A percentile compares a stretch with the other conserved stretches of the same genome.
These are phyloP conservation scores for Alternaria dauci DNA, from an alignment of 2,329 filamentous ascomycete species.

Conservation along the genomic window DNA sequence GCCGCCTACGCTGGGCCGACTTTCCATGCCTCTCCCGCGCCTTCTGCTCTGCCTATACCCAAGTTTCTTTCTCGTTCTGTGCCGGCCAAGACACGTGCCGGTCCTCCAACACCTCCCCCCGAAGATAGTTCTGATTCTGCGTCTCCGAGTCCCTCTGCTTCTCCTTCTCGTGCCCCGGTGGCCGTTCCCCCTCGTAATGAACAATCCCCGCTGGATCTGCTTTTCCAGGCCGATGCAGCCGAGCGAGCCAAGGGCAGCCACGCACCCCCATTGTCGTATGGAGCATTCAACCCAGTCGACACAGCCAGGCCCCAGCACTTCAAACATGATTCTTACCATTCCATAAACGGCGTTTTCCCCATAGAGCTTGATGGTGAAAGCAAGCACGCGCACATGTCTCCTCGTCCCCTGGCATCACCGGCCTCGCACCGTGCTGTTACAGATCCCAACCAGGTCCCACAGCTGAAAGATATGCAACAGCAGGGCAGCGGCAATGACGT, in stretches of 20 bases:
- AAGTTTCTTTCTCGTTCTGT: conserved; percentile 84
- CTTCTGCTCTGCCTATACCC: conserved; percentile 87
- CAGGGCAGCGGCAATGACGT: conserved; percentile 57
- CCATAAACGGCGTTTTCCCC: conserved; percentile 67
- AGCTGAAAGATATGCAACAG: conserved; percentile 28
- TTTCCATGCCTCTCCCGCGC: conserved; percentile 93
- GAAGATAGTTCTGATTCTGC: conserved; percentile 56
- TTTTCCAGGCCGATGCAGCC: conserved; percentile 87
- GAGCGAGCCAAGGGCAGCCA: conserved; percentile 72
- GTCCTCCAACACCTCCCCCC: conserved; percentile 60
- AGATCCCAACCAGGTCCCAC: conserved; percentile 42
- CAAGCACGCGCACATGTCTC: conserved; percentile 29
- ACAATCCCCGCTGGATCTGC: conserved; percentile 84
- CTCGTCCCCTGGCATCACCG: conserved; percentile 35
- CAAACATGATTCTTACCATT: conserved; percentile 56
- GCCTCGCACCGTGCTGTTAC: conserved; percentile 40
- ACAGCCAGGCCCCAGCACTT: conserved; percentile 43
- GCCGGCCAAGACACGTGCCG: conserved; percentile 59
- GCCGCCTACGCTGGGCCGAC: conserved; percentile 87
- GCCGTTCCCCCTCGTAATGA: conserved; percentile 56
- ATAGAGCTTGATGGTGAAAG: conserved; percentile 68
- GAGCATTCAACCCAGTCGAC: conserved; percentile 26
- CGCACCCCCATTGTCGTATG: conserved; percentile 44
- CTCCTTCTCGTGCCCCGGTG: conserved; percentile 61
- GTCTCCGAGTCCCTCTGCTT: conserved; percentile 57